Evolutionary conservation across 371 early-diverging fungal species (phyloP).

Genomic region (Mucor velutinosus): DNA sequence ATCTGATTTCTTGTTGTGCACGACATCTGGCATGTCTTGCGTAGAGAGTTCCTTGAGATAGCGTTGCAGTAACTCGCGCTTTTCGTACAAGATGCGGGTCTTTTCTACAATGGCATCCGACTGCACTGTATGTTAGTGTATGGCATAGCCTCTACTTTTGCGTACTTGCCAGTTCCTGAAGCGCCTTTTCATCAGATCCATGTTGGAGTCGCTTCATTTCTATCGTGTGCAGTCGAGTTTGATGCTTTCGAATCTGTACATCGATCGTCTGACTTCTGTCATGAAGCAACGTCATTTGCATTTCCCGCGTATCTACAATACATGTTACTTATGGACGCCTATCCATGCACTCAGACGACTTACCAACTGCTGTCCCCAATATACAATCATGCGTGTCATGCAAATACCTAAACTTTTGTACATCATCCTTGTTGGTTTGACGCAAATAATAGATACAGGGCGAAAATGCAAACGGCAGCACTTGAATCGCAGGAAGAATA

Average conservation of each 20-base stretch:
- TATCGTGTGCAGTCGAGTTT: slow-evolving; percentile 16
- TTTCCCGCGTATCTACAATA: slow-evolving; percentile 14
- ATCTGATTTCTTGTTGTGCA: background rate
- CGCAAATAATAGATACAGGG: slow-evolving; percentile 55
- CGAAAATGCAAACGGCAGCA: slow-evolving; percentile 56
- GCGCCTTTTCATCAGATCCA: slow-evolving; percentile 11
- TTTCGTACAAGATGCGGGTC: slow-evolving; percentile 12
- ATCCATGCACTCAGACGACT: slow-evolving; percentile 5
- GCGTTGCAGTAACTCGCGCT: slow-evolving; percentile 12
- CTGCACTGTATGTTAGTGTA: background rate
- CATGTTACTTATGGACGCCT: background rate
- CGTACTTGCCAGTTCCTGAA: slow-evolving; percentile 22
- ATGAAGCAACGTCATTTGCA: slow-evolving; percentile 17
- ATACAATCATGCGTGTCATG: slow-evolving; percentile 38
- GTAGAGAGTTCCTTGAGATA: slow-evolving; percentile 17
- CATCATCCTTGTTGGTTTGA: slow-evolving; percentile 30
- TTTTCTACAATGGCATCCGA: slow-evolving; percentile 3
- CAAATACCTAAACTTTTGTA: slow-evolving; percentile 28
- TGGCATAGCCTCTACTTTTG: background rate
- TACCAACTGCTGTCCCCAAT: slow-evolving; percentile 40
- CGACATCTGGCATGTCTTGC: slow-evolving; percentile 10
- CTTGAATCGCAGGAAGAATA: slow-evolving; percentile 17
- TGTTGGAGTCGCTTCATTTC: slow-evolving; percentile 31
- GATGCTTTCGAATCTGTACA: slow-evolving; percentile 10
- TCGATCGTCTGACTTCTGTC: slow-evolving; percentile 12